Conservation (phyloP, 1,139 yeast species). For the Chernovozyma sophiae-reginae region DNA sequence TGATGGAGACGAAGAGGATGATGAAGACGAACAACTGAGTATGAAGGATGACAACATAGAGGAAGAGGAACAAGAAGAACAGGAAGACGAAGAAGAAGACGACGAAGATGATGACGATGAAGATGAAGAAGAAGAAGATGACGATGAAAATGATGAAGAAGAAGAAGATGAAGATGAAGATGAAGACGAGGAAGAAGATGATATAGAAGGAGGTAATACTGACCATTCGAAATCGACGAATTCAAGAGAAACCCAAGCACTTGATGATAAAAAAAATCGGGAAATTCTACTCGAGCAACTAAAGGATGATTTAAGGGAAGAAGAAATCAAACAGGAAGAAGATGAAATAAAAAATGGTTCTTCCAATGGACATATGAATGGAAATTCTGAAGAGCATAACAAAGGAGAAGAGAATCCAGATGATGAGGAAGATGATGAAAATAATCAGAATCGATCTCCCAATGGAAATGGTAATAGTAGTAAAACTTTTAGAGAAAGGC, state of each 20-base stretch:
- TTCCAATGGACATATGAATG: neutral
- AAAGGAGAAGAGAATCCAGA: conserved; percentile 4
- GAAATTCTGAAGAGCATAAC: conserved; percentile 9
- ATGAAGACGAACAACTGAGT: conserved; percentile 12
- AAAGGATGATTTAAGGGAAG: conserved; percentile 6
- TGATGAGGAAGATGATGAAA: conserved; percentile 2
- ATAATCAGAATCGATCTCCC: neutral
- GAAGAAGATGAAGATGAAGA: conserved; percentile 17
- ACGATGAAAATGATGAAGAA: conserved; percentile 23
- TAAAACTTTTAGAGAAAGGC: conserved; percentile 28
- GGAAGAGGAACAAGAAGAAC: conserved; percentile 12
- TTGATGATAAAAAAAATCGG: neutral
- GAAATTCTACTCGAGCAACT: conserved; percentile 3
- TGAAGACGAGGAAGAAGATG: conserved; percentile 16
- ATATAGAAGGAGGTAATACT: conserved; percentile 12
- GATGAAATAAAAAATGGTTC: neutral
- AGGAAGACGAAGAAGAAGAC: conserved; percentile 13
- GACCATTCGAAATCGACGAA: conserved; percentile 18
- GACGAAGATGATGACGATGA: conserved; percentile 16
- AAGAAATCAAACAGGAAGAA: conserved; percentile 1
- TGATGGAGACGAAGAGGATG: conserved; percentile 11
- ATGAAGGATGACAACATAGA: conserved; percentile 9
- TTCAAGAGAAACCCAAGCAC: conserved; percentile 15
- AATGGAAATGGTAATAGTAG: conserved; percentile 1
- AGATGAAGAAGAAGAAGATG: conserved; percentile 23